Evolutionary conservation across 371 early-diverging fungal species (phyloP).

Genomic region (Coemansia sp.): DNA sequence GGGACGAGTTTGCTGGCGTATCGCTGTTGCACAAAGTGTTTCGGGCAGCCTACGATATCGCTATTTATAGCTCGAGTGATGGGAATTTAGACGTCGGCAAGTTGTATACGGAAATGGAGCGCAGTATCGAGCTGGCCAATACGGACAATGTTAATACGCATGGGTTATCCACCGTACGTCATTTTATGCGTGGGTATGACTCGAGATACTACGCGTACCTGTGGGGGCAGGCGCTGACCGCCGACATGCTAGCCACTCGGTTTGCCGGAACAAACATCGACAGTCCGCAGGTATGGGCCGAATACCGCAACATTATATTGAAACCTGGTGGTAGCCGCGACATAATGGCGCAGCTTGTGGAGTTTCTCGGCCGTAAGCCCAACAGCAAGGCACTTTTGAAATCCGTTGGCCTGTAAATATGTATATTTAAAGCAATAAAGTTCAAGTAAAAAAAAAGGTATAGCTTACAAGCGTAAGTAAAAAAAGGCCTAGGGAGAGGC

Average conservation of each 20-base stretch:
- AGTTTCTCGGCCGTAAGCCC: slow-evolving; percentile 1
- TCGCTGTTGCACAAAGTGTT: neutral
- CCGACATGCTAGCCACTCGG: neutral
- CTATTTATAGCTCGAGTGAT: neutral
- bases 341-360: neutral
- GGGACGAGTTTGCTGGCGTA: neutral
- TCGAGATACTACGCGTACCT: neutral
- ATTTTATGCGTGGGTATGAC: neutral
- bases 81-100: neutral
- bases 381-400: neutral
- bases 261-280: neutral
- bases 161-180: neutral
- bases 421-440: neutral
- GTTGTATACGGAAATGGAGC: neutral
- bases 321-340: neutral
- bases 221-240: neutral
- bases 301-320: neutral
- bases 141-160: neutral
- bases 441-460: no score
- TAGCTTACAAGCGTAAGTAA: no score
- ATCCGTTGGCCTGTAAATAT: neutral
- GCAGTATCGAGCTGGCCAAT: neutral
- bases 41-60: neutral
- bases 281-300: neutral
- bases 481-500: no score